These are phyloP conservation scores for Cordyceps javanica DNA, from an alignment of 2,329 filamentous ascomycete species.

Conservation along the genomic window DNA sequence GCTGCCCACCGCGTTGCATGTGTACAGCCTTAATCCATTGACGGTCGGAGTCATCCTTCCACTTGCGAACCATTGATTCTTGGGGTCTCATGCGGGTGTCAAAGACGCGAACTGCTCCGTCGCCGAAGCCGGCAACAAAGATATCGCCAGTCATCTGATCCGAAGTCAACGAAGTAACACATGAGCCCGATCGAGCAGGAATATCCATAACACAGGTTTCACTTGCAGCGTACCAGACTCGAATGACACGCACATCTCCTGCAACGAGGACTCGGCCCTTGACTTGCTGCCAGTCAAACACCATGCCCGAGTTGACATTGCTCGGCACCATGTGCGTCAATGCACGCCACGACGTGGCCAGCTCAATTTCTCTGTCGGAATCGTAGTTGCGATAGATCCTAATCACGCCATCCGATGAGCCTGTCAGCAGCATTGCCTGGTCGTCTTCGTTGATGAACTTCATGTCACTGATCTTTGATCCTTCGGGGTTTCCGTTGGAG, in stretches of 20 bases:
- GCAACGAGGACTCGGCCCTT: slow-evolving; percentile 91
- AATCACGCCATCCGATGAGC: slow-evolving; percentile 89
- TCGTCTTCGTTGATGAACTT: slow-evolving; percentile 99
- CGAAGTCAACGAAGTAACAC: slow-evolving; percentile 90
- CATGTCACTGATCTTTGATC: slow-evolving; percentile 88
- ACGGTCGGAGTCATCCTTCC: slow-evolving; percentile 79
- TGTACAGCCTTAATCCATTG: slow-evolving; percentile 96
- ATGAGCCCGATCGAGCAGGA: slow-evolving; percentile 86
- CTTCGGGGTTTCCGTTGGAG: slow-evolving; percentile 87
- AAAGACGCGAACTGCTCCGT: slow-evolving; percentile 89
- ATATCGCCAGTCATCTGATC: slow-evolving; percentile 97
- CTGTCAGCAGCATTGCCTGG: slow-evolving; percentile 88
- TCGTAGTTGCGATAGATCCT: slow-evolving; percentile 93
- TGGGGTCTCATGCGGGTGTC: slow-evolving; percentile 79
- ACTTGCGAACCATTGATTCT: slow-evolving; percentile 90
- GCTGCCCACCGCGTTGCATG: slow-evolving; percentile 89
- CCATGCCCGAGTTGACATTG: slow-evolving; percentile 89
- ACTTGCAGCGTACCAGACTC: slow-evolving; percentile 91
- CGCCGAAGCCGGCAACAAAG: slow-evolving; percentile 93
- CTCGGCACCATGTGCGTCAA: slow-evolving; percentile 90
- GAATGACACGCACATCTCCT: slow-evolving; percentile 89
- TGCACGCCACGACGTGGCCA: slow-evolving; percentile 87
- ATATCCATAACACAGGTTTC: slow-evolving; percentile 94
- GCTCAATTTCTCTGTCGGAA: slow-evolving; percentile 64
- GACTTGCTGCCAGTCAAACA: slow-evolving; percentile 99